Evolutionary conservation across 306 rosid species (phyloP), one percentile per base, ranked within the genome.

Genomic region (Trifolium dubium): DNA sequence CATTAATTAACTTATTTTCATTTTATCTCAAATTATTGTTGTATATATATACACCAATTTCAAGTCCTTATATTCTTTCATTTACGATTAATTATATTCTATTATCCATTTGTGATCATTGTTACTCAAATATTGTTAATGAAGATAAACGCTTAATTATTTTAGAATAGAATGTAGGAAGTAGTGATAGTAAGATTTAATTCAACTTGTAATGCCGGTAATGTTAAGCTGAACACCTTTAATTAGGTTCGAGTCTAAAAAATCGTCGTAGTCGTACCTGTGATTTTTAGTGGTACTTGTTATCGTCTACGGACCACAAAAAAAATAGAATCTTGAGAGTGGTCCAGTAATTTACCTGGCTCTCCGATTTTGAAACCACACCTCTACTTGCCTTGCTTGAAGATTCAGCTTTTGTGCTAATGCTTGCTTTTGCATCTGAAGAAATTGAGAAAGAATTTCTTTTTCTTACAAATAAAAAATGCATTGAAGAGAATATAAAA

Each of bases 361-460:
- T 79, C 98, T 84, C 69, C 97, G 81, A 81, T 94, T 94, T 73
- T 94, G 98, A 72, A 94, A 94, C 98, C 98, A 94, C 69, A 94
- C 98, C 80, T 94, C 98, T 49, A 94, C 95, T 88, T 94, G 98
- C 71, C 98, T 84, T 4, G 95, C 85, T 43, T 82, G 83, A 71
- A 94, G 86, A 60, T 85, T 89, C 67, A 94, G 82, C 79, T 77
- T 69, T 53, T 54, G 78, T 13, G 97, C 96, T 79, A 94, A 78
- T 10, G 87, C 95, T 83, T 87, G 96, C 82, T 94, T 94, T 72
- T 91, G 96, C 72, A 82, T 94, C 98, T 94, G 82, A 78, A 51
- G 14, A 64, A 8, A 10, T 14, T 47, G 18, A 64, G 59, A 23
- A 10, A 64, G 53, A 56, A 4, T 23, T 19, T 55, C 10, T 4